These are phyloP conservation scores for Cryptococcus sp. DNA, from an alignment of 1,284 basidiomycete species.

Conservation along the genomic window DNA sequence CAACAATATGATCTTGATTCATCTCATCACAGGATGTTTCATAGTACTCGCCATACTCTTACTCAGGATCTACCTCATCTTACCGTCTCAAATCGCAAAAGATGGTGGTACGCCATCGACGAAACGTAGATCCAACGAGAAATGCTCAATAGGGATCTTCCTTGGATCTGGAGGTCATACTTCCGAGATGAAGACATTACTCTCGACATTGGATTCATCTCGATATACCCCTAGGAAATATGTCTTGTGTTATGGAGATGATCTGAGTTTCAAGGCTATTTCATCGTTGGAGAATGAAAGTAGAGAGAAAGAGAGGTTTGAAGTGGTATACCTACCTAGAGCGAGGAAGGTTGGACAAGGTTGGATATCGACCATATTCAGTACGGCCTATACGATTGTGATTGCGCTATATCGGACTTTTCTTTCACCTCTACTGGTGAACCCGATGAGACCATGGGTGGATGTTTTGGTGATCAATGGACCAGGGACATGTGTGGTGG, in stretches of 20 bases:
- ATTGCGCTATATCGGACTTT: constrained; percentile 58
- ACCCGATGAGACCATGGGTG: constrained; percentile 52
- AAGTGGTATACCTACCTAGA: constrained; percentile 67
- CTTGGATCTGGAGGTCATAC: constrained; percentile 90
- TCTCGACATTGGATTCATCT: constrained; percentile 69
- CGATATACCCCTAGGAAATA: constrained; percentile 77
- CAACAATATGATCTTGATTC: not conserved
- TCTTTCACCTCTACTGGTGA: constrained; percentile 50
- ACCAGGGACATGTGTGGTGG: constrained; percentile 84
- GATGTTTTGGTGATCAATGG: constrained; percentile 89
- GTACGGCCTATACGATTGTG: constrained; percentile 60
- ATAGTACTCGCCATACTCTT: not conserved
- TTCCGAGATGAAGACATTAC: constrained; percentile 72
- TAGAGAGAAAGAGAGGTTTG: constrained; percentile 10
- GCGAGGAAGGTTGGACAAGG: constrained; percentile 80
- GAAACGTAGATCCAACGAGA: constrained; percentile 12
- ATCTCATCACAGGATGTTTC: not conserved
- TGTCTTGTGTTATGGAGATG: constrained; percentile 76
- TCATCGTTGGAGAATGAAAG: not conserved
- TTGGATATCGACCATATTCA: constrained; percentile 61
- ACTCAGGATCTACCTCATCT: constrained; percentile 21
- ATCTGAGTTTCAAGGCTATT: constrained; percentile 49
- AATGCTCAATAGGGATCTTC: constrained; percentile 54
- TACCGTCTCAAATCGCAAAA: constrained; percentile 8
- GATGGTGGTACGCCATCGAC: not conserved